Evolutionary conservation across 805 yeast genomes (phyloP).

Genomic region (Saccharomyces mikatae): DNA sequence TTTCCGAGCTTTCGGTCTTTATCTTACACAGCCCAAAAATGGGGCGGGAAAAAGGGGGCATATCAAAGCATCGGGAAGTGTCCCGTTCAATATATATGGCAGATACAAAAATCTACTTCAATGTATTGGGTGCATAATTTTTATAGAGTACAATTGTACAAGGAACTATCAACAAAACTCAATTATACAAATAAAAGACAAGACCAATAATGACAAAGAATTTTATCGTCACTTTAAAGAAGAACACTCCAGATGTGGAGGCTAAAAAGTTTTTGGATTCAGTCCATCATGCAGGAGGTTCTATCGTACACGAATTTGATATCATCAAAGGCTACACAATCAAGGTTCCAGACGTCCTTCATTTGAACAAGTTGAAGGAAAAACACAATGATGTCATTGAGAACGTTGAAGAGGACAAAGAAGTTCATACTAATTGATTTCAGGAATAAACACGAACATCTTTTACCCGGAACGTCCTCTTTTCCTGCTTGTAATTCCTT

Average conservation of each 20-base stretch:
- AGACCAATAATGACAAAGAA: neutral
- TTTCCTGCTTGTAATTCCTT: neutral
- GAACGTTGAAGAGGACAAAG: constrained; percentile 4
- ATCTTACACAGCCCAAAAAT: neutral
- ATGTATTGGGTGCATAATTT: neutral
- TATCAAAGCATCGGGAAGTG: neutral
- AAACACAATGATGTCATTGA: constrained; percentile 1
- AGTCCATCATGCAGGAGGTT: constrained; percentile 35
- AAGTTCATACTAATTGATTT: constrained; percentile 10
- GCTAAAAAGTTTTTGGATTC: constrained; percentile 26
- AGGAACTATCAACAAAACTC: constrained; percentile 1
- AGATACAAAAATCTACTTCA: neutral
- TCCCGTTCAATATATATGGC: neutral
- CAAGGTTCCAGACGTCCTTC: constrained; percentile 26
- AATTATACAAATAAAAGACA: neutral
- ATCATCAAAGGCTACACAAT: constrained; percentile 42
- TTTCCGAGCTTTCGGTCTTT: neutral
- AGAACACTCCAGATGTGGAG: constrained; percentile 2
- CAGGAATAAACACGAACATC: neutral
- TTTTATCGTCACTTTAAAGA: constrained; percentile 5
- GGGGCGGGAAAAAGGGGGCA: neutral
- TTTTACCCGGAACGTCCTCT: neutral
- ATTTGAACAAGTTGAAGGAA: constrained; percentile 1
- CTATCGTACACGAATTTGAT: constrained; percentile 39
- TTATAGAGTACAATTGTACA: neutral